Evolutionary conservation across 2,329 filamentous ascomycete species (phyloP).

Genomic region (Trichoderma sp.): DNA sequence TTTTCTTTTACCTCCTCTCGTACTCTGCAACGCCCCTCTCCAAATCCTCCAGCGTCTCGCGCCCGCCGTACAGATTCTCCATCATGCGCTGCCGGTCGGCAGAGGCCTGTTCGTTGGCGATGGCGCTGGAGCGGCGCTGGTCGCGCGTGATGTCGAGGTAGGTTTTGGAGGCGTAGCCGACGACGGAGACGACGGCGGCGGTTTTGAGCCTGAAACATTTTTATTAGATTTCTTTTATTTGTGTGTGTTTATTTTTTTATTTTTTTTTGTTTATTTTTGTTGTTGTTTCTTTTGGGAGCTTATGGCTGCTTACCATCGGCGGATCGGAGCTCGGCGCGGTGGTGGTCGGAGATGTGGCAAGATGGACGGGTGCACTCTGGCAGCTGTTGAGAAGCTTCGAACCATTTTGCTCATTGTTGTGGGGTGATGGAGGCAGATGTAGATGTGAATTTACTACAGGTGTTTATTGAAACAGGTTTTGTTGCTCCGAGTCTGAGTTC

Average conservation of each 20-base stretch:
- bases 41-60: slow-evolving; percentile 50
- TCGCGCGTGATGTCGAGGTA: slow-evolving; percentile 36
- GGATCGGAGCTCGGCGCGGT: slow-evolving; percentile 34
- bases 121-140: slow-evolving; percentile 35
- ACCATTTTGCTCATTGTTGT: neutral
- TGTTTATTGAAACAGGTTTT: neutral
- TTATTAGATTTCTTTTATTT: slow-evolving; percentile 1
- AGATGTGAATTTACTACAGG: neutral
- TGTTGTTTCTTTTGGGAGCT: neutral
- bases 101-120: slow-evolving; percentile 39
- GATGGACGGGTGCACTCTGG: slow-evolving; percentile 39
- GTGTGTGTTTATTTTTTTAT: too few relatives aligned
- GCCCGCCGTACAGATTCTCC: slow-evolving; percentile 53
- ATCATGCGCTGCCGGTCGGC: slow-evolving; percentile 43
- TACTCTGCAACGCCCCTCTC: slow-evolving; percentile 52
- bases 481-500: neutral
- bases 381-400: slow-evolving; percentile 38
- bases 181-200: slow-evolving; percentile 36
- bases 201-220: slow-evolving; percentile 36
- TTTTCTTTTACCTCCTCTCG: slow-evolving; percentile 43
- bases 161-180: slow-evolving; percentile 40
- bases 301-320: slow-evolving; percentile 34
- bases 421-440: neutral
- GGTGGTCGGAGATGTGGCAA: slow-evolving; percentile 38
- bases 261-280: neutral